A percentile compares a stretch with the other conserved stretches of the same genome.
These are phyloP conservation scores for Taphrina confusa DNA, from an alignment of 1,139 yeast species.

Conservation along the genomic window DNA sequence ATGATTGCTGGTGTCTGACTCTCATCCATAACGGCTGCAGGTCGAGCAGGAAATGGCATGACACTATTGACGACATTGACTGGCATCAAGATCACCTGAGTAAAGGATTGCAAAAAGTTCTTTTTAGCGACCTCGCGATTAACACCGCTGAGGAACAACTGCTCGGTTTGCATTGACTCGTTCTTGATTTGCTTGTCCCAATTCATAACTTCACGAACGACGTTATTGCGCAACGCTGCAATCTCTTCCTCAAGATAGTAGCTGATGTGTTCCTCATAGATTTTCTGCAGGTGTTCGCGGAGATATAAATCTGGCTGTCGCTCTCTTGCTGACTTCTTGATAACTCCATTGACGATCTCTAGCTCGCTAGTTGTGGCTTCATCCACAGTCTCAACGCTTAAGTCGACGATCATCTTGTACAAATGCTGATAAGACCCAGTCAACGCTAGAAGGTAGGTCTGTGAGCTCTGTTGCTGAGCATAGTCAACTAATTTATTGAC, in stretches of 20 bases:
- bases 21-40: slow-evolving; percentile 13
- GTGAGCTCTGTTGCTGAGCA: slow-evolving; percentile 38
- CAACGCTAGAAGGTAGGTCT: slow-evolving; percentile 41
- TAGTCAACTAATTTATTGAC: slow-evolving; percentile 45
- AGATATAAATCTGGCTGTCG: slow-evolving; percentile 1
- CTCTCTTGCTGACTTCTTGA: slow-evolving; percentile 2
- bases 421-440: slow-evolving; percentile 37
- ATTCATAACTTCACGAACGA: slow-evolving; percentile 45
- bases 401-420: background rate
- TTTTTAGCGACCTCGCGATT: slow-evolving; percentile 50
- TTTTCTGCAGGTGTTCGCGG: slow-evolving; percentile 39
- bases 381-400: background rate
- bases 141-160: slow-evolving; percentile 51
- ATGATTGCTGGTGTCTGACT: slow-evolving; percentile 16
- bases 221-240: slow-evolving; percentile 45
- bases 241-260: slow-evolving; percentile 51
- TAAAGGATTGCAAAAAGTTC: slow-evolving; percentile 58
- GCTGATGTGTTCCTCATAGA: slow-evolving; percentile 51
- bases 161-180: slow-evolving; percentile 45
- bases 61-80: slow-evolving; percentile 42
- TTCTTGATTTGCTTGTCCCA: slow-evolving; percentile 45
- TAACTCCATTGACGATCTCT: slow-evolving; percentile 7
- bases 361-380: background rate
- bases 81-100: slow-evolving; percentile 50
- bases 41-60: slow-evolving; percentile 37